These are phyloP conservation scores for Myochromella boudieri DNA, from an alignment of 768 basidiomycete genomes.

Conservation along the genomic window DNA sequence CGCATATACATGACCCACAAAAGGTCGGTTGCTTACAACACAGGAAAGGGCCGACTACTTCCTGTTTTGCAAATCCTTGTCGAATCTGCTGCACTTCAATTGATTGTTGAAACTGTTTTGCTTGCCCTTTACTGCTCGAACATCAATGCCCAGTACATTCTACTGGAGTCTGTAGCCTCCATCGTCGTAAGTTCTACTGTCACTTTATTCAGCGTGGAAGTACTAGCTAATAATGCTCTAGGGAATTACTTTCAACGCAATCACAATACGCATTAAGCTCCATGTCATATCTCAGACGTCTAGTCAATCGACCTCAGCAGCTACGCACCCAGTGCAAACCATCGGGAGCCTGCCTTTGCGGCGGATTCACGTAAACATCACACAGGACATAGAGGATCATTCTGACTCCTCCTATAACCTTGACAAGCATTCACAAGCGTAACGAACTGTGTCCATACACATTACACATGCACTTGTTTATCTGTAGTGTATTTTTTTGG, in stretches of 20 bases:
- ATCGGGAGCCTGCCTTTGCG: conserved; percentile 9
- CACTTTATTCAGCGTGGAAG: no score
- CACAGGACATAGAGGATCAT: conserved; percentile 8
- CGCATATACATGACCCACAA: conserved; percentile 9
- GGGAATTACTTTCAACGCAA: conserved; percentile 13
- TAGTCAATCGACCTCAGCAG: not conserved
- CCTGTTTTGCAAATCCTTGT: conserved; percentile 8
- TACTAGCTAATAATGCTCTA: not conserved
- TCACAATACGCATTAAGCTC: conserved; percentile 11
- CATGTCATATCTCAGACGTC: not conserved
- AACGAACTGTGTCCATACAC: no score
- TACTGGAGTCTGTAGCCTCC: conserved; percentile 11
- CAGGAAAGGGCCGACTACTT: not conserved
- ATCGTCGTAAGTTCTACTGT: conserved; percentile 12
- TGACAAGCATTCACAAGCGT: no score
- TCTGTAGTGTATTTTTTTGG: no score
- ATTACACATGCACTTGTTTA: no score
- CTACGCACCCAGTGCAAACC: conserved; percentile 9
- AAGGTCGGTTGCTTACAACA: not conserved
- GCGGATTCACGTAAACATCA: conserved; percentile 11
- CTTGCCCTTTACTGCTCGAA: conserved; percentile 10
- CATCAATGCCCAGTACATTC: conserved; percentile 11
- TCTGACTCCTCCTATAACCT: not conserved
- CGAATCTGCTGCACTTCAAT: conserved; percentile 12
- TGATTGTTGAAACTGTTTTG: conserved; percentile 9